Evolutionary conservation across 805 yeast species (phyloP).

Genomic region (Suhomyces emberorum): DNA sequence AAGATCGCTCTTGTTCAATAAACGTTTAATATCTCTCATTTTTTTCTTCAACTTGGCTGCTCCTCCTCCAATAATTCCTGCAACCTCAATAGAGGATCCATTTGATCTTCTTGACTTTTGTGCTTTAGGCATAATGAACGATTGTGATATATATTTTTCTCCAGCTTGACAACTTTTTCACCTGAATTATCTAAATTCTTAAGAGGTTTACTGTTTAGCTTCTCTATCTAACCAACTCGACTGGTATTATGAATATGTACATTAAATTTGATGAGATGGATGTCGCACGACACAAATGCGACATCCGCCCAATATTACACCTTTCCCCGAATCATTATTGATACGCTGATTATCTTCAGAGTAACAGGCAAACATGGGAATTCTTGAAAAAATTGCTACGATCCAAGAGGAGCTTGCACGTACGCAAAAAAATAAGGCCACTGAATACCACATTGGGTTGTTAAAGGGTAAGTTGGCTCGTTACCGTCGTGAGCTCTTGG

Average conservation of each 20-base stretch:
- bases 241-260: neutral
- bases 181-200: no score
- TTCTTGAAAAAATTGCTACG: slow-evolving; percentile 71
- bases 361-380: slow-evolving; percentile 15
- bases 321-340: no score
- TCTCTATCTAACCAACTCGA: no score
- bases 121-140: slow-evolving; percentile 15
- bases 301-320: no score
- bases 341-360: neutral
- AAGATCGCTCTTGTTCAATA: slow-evolving; percentile 55
- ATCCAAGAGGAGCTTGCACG: slow-evolving; percentile 92
- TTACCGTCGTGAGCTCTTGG: slow-evolving; percentile 84
- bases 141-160: no score
- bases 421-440: slow-evolving; percentile 96
- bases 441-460: slow-evolving; percentile 94
- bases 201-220: no score
- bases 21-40: slow-evolving; percentile 80
- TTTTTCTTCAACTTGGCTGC: slow-evolving; percentile 69
- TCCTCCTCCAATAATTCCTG: slow-evolving; percentile 31
- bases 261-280: neutral
- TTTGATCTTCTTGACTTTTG: slow-evolving; percentile 14
- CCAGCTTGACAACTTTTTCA: no score
- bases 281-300: slow-evolving; percentile 1
- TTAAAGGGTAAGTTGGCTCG: slow-evolving; percentile 93
- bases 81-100: slow-evolving; percentile 23